Evolutionary conservation across 139 green algal species (phyloP), one percentile per base, ranked within the genome.

Genomic region (Nannochloris sp.): DNA sequence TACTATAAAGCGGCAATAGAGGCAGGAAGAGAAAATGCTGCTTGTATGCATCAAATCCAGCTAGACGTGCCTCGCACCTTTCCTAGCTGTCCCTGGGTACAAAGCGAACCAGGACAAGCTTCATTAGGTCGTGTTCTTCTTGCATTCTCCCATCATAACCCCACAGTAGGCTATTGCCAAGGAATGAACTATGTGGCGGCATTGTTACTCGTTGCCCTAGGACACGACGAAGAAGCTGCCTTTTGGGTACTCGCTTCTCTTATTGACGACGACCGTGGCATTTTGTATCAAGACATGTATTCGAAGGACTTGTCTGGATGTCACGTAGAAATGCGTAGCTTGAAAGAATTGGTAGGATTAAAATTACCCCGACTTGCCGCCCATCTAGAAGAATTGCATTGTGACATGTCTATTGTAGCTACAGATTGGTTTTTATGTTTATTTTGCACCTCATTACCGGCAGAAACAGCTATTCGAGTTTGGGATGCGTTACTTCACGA

Each of bases 341-440:
- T 81, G 54, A 55, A 70, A 51, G 73, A 78, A 67, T 67, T 87
- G 32, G 72, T 83, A 29, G 34, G 46, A 3, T 46, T 47, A 37
- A 90, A 91, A 79, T 69, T 87, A 65, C 88, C 88, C 6, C 71
- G 64, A 29, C 70, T 93, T 57, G 70, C 76, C 3, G 58, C 47
- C 13, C 82, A 82, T 60, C 53, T 95, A 14, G 44, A 55, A 3
- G 32, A 38, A 4, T 46, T 90, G 4, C 54, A 73, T 33, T 90
- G 82, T 68, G 88, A 93, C 54, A 81, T 86, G 35, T 83, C 80
- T 36, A 74, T 95, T 30, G 60, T 95, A 6, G 82, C 88, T 27
- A 95, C 85, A 8, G 87, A 95, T 74, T 95, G 88, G 88, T 92
- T 85, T 68, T 71, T 93, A 32, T 92, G 86, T 75, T 68, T 93